phyloP scores from a whole-genome alignment of 345 rosid genomes.

The Geranium rotundifolium region DNA sequence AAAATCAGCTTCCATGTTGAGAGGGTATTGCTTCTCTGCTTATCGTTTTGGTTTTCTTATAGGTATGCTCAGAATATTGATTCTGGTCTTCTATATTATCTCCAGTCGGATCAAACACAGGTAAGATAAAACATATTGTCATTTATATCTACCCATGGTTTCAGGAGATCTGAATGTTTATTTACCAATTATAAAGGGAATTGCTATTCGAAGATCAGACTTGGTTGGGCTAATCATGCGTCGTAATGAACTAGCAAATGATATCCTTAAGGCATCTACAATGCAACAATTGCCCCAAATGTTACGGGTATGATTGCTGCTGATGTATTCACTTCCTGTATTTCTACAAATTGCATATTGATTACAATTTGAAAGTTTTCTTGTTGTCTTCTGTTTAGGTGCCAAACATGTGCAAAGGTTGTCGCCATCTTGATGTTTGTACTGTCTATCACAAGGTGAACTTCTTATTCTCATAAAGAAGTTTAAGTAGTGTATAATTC shows the following conservation, averaged over 20 bases:
- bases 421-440: slow-evolving; percentile 86
- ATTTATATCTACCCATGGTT: slow-evolving; percentile 3
- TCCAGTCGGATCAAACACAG: slow-evolving; percentile 77
- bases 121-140: slow-evolving; percentile 22
- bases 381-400: slow-evolving; percentile 28
- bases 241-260: slow-evolving; percentile 87
- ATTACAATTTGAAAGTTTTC: not conserved
- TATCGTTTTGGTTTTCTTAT: slow-evolving; percentile 8
- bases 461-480: slow-evolving; percentile 7
- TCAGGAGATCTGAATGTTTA: slow-evolving; percentile 11
- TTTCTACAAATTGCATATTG: not conserved
- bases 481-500: not conserved
- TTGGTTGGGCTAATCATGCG: slow-evolving; percentile 86
- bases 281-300: slow-evolving; percentile 73
- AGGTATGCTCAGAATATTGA: slow-evolving; percentile 74
- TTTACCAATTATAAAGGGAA: slow-evolving; percentile 42
- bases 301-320: slow-evolving; percentile 49
- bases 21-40: slow-evolving; percentile 9
- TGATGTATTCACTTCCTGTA: not conserved
- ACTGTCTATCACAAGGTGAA: slow-evolving; percentile 86
- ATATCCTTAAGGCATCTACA: slow-evolving; percentile 62
- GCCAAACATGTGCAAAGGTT: slow-evolving; percentile 69
- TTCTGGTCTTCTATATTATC: slow-evolving; percentile 80
- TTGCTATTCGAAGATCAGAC: slow-evolving; percentile 70
- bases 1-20: slow-evolving; percentile 1